A percentile compares a stretch with the other conserved stretches of the same genome.
Evolutionary conservation across 2,329 filamentous ascomycete species (phyloP).

Genomic region (Capronia coronata): DNA sequence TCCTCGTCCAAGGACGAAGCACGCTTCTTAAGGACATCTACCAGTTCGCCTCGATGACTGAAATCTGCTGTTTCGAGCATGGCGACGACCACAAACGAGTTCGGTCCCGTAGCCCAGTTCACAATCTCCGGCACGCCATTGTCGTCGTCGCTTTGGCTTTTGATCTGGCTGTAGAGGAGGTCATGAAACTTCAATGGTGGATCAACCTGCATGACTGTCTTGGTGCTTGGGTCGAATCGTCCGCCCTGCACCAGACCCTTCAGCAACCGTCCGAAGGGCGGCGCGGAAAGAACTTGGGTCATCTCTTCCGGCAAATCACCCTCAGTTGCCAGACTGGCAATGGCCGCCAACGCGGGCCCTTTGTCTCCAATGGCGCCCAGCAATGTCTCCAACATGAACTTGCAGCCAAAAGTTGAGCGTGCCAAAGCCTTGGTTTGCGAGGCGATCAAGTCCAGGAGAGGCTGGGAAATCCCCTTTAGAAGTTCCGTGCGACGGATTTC

Average conservation of each 20-base stretch:
- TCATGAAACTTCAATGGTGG: slow-evolving; percentile 75
- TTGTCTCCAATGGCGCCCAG: slow-evolving; percentile 72
- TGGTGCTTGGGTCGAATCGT: slow-evolving; percentile 68
- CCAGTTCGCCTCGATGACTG: slow-evolving; percentile 57
- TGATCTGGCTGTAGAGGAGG: slow-evolving; percentile 72
- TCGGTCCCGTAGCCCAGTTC: slow-evolving; percentile 77
- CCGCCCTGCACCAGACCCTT: slow-evolving; percentile 88
- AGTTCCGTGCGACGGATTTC: slow-evolving; percentile 70
- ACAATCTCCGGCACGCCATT: slow-evolving; percentile 53
- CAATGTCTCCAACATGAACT: slow-evolving; percentile 76
- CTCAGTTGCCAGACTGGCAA: slow-evolving; percentile 43
- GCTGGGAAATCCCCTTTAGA: slow-evolving; percentile 64
- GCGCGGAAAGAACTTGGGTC: slow-evolving; percentile 52
- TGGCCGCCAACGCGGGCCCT: slow-evolving; percentile 62
- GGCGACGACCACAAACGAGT: slow-evolving; percentile 78
- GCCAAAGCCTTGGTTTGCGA: slow-evolving; percentile 62
- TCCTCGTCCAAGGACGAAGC: slow-evolving; percentile 46
- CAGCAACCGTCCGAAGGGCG: slow-evolving; percentile 71
- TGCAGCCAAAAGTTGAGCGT: slow-evolving; percentile 73
- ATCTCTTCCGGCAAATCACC: slow-evolving; percentile 35
- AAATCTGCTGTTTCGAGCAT: slow-evolving; percentile 72
- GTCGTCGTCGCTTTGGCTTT: slow-evolving; percentile 35
- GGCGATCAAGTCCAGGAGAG: slow-evolving; percentile 67
- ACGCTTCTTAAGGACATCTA: slow-evolving; percentile 59
- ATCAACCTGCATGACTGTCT: slow-evolving; percentile 60